Evolutionary conservation across 2,329 filamentous ascomycete genomes (phyloP), one percentile per base, ranked within the genome.

Genomic region (Pseudogymnoascus sp.): DNA sequence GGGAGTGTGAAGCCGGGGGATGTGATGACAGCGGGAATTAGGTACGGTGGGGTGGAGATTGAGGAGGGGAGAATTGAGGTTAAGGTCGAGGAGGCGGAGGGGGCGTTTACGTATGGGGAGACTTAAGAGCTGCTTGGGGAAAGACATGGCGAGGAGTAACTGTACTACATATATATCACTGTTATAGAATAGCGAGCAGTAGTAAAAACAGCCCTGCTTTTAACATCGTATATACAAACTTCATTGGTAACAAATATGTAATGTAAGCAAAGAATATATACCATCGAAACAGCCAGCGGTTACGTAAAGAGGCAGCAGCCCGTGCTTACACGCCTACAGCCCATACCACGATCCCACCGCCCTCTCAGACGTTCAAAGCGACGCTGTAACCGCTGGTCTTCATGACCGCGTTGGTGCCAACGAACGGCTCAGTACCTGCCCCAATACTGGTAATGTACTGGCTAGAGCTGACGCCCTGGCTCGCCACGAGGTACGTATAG

Each of bases 31-130:
- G 92, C 90, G 25, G 92, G 92, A 3, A 80, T 97, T 69, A 86
- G 84, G 73, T 85, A 96, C 31, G 80, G 82, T 63, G 92, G 92
- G 38, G 86, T 88, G 79, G 91, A 95, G 78, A 76, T 97, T 33
- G 86, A 92, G 73, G 90, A 95, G 79, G 90, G 89, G 35, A 87
- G 79, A 72, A 89, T 97, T 67, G 89, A 95, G 77, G 90, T 97
- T 33, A 80, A 79, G 14, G 90, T 97, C 11, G 86, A 89, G 76
- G 90, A 96, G 73, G 7, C 47, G n/a, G 16, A 28, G 23, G 47
- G 47, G 14, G 7, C 25, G n/a, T 53, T 53, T 53, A n/a, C 16
- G 25, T 53, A 53, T 6, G 47, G 47, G 11, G 47, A 53, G 47
- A 53, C 23, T 8, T 53, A 53, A 53, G 44, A 16, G n/a, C 7